These are phyloP conservation scores for Sclerotinia minor DNA, from an alignment of 2,329 filamentous ascomycete genomes.

Conservation along the genomic window DNA sequence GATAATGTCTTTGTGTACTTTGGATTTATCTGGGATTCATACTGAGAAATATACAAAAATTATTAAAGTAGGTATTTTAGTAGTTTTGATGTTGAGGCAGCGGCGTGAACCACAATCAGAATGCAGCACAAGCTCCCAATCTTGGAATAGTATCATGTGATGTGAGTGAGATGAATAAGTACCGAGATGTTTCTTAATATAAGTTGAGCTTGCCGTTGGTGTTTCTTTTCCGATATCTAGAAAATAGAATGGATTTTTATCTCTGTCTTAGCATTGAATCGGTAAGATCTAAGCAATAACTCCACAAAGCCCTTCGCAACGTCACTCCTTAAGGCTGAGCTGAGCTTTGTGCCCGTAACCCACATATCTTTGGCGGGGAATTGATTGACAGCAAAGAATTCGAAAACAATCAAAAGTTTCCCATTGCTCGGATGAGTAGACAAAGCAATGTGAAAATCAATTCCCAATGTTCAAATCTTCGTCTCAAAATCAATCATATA, in stretches of 20 bases:
- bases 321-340: conserved; percentile 12
- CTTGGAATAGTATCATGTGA: background rate
- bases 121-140: background rate
- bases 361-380: background rate
- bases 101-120: too few species aligned
- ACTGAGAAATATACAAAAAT: background rate
- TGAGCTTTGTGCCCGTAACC: conserved; percentile 5
- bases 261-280: background rate
- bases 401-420: background rate
- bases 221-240: background rate
- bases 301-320: background rate
- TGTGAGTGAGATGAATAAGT: background rate
- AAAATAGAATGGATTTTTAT: too few species aligned
- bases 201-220: background rate
- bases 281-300: background rate
- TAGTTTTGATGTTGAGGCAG: background rate
- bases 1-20: background rate
- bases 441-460: conserved; percentile 5
- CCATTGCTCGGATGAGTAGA: background rate
- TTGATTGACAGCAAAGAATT: background rate
- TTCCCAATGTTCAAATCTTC: background rate
- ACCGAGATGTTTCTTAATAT: background rate
- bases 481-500: background rate
- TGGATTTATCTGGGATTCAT: too few species aligned
- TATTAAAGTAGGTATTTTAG: background rate